Evolutionary conservation across 805 yeast species (phyloP), one percentile per base, ranked within the genome.

Genomic region (Hanseniaspora meyeri): DNA sequence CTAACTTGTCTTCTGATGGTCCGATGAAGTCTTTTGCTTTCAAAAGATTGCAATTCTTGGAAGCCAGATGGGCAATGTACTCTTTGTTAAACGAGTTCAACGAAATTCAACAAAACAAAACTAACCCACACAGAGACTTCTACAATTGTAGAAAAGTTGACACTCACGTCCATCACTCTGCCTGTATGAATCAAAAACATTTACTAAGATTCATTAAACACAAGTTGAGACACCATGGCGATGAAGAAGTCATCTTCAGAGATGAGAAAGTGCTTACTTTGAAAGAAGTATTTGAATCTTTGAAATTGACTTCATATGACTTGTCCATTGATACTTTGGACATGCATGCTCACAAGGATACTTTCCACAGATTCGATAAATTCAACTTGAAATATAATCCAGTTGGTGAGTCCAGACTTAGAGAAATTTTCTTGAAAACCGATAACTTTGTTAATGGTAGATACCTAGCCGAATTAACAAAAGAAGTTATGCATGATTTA

Each of bases 111-210:
- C 93, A 87, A 60, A 83, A 95, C 10, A 93, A 93, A 70, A 80
- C 82, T 59, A 90, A 90, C 62, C 97, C 97, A 4, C 99, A 93
- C 68, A 82, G 99, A 69, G 99, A 73, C 63, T 73, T 73, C 49
- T 73, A 73, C 57, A 73, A 73, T 55, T 73, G 69, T 16, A 64
- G 77, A 60, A 74, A 74, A 60, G 70, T 74, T 38, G 76, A 73
- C 54, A 93, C 97, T 19, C 99, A 93, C 75, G 96, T 93, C 63
- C 99, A 93, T 68, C 98, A 95, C 68, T 87, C 96, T 10, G 99
- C 99, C 11, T 90, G 97, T 70, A 95, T 95, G 97, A 95, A 95
- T 66, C 98, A 93, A 72, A 93, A 93, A 70, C 99, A 93, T 72
- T 73, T 93, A 64, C 74, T 93, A 61, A 83, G 99, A 64, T 93